Conservation (phyloP, 805 yeast species). For the Tetrapisispora pingtungensis region DNA sequence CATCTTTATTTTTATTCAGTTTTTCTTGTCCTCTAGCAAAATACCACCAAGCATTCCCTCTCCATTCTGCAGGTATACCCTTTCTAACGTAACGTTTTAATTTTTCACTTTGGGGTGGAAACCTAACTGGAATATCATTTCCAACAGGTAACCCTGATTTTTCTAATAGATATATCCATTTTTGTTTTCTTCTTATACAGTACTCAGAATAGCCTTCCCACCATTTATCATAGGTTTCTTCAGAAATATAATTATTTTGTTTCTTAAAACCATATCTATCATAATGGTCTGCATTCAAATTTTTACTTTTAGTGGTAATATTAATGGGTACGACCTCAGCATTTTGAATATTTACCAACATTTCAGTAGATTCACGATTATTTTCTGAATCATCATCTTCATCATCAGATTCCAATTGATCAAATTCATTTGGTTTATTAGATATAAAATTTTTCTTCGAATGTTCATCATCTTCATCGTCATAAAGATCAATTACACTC, state of each 20-base stretch:
- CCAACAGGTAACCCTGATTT: slow-evolving; percentile 51
- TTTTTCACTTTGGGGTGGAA: slow-evolving; percentile 71
- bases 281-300: slow-evolving; percentile 20
- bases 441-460: slow-evolving; percentile 4
- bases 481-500: slow-evolving; percentile 32
- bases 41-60: slow-evolving; percentile 95
- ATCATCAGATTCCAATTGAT: slow-evolving; percentile 5
- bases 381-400: slow-evolving; percentile 1
- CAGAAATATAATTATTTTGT: slow-evolving; percentile 42
- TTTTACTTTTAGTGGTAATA: neutral
- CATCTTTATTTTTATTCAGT: slow-evolving; percentile 57
- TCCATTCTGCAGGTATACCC: slow-evolving; percentile 95
- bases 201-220: slow-evolving; percentile 58
- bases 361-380: neutral
- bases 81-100: slow-evolving; percentile 73
- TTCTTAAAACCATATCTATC: slow-evolving; percentile 89
- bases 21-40: slow-evolving; percentile 79
- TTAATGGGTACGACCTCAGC: slow-evolving; percentile 1
- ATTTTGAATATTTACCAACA: neutral
- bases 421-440: slow-evolving; percentile 4
- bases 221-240: slow-evolving; percentile 62
- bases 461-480: slow-evolving; percentile 23
- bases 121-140: slow-evolving; percentile 48
- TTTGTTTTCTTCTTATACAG: slow-evolving; percentile 52
- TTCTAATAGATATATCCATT: slow-evolving; percentile 64